Conservation (phyloP, 768 basidiomycete species). For the Hypsizygus marmoreus region DNA sequence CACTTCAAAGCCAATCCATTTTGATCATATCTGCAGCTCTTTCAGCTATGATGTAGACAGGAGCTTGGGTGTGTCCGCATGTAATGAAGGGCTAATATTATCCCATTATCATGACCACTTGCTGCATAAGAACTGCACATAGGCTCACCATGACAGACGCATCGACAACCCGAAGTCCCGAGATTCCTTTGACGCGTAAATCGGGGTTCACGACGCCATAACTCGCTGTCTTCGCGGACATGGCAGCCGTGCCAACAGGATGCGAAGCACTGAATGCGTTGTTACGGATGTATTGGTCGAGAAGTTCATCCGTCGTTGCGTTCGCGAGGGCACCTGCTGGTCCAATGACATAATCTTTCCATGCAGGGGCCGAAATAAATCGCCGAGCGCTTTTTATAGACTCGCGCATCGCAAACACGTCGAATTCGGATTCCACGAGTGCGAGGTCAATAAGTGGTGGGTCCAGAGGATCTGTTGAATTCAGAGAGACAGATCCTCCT, state of each 20-base stretch:
- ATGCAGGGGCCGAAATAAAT: slow-evolving; percentile 8
- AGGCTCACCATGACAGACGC: slow-evolving; percentile 10
- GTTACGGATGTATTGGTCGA: slow-evolving; percentile 10
- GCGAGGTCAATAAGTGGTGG: slow-evolving; percentile 42
- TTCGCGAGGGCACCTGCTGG: slow-evolving; percentile 9
- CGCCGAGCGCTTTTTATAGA: slow-evolving; percentile 16
- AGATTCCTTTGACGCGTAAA: neutral
- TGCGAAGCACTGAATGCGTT: too few relatives aligned
- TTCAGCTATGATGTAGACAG: slow-evolving; percentile 23
- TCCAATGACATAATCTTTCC: slow-evolving; percentile 12
- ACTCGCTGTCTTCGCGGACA: too few relatives aligned
- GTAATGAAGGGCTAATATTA: too few relatives aligned
- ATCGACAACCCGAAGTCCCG: slow-evolving; percentile 3
- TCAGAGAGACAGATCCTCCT: slow-evolving; percentile 30
- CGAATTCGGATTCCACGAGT: slow-evolving; percentile 24
- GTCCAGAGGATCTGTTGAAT: slow-evolving; percentile 40
- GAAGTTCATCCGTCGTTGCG: slow-evolving; percentile 7
- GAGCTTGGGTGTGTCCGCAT: too few relatives aligned
- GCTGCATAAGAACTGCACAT: too few relatives aligned
- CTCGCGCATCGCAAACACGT: slow-evolving; percentile 22
- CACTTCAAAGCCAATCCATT: too few relatives aligned
- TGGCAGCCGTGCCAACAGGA: too few relatives aligned
- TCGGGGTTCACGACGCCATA: slow-evolving; percentile 7
- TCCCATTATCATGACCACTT: too few relatives aligned
- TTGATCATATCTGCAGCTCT: slow-evolving; percentile 6